Percentiles rank a stretch among this genome's conserved stretches.
Conservation (phyloP, 768 basidiomycete genomes). For the Crucibulum laeve region DNA sequence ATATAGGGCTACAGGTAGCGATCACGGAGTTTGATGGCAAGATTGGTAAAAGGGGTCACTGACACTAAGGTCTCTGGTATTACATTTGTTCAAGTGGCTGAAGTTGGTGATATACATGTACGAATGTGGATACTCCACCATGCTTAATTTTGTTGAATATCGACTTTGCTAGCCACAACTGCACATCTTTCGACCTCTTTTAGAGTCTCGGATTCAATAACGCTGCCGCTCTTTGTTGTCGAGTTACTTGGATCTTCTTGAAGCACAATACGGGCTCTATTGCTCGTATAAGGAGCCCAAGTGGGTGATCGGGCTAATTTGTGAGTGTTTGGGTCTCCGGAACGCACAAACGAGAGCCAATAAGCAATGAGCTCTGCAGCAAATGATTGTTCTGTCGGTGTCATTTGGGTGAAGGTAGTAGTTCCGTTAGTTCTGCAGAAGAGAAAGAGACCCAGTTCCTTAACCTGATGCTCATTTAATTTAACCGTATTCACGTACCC, state of each 20-base stretch:
- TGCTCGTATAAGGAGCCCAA: conserved; percentile 38
- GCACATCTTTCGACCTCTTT: neutral
- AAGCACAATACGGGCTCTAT: conserved; percentile 39
- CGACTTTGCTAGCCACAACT: neutral
- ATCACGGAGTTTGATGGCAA: no score
- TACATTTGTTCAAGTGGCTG: no score
- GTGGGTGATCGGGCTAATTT: conserved; percentile 46
- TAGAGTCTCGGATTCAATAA: neutral
- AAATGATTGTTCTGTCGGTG: conserved; percentile 43
- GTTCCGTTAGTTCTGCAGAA: conserved; percentile 44
- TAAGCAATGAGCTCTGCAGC: conserved; percentile 59
- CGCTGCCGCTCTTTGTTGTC: conserved; percentile 1
- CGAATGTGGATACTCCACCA: no score
- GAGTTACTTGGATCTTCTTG: conserved; percentile 23
- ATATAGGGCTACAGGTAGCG: no score
- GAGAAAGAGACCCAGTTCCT: neutral
- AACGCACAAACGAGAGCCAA: conserved; percentile 63
- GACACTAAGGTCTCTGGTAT: no score
- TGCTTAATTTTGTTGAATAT: neutral
- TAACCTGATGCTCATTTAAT: neutral
- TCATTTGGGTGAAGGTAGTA: conserved; percentile 41
- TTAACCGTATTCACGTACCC: conserved; percentile 34
- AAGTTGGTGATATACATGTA: no score
- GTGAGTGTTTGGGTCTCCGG: conserved; percentile 50
- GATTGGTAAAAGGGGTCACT: no score